Evolutionary conservation across 805 yeast genomes (phyloP).

Genomic region (Vanderwaltozyma verrucispora): DNA sequence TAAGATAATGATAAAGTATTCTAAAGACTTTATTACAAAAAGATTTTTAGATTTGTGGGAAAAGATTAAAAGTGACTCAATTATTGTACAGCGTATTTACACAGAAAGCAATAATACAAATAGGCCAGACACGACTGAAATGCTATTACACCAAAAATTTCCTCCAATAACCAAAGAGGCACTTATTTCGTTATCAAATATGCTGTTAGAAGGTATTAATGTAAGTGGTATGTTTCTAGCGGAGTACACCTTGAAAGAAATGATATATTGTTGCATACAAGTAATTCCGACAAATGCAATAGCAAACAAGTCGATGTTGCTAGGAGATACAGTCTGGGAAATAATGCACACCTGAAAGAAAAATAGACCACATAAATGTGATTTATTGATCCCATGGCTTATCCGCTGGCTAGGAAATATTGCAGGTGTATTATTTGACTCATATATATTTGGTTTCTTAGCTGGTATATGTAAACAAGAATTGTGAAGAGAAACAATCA

Average conservation of each 20-base stretch:
- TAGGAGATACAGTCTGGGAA: conserved; percentile 19
- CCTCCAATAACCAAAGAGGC: conserved; percentile 19
- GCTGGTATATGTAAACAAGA: conserved; percentile 39
- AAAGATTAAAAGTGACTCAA: conserved; percentile 8
- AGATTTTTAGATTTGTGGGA: conserved; percentile 24
- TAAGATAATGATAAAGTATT: conserved; percentile 10
- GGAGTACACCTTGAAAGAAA: conserved; percentile 15
- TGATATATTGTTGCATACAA: conserved; percentile 16
- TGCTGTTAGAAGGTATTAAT: conserved; percentile 20
- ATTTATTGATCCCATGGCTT: conserved; percentile 53
- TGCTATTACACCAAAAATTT: conserved; percentile 5
- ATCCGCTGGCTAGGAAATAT: conserved; percentile 60
- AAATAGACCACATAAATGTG: too few relatives aligned
- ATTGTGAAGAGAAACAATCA: conserved; percentile 38
- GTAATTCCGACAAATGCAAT: conserved; percentile 14
- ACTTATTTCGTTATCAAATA: conserved; percentile 10
- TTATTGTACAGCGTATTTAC: too few relatives aligned
- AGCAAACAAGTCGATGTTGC: conserved; percentile 9
- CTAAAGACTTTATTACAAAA: conserved; percentile 21
- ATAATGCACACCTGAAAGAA: not conserved
- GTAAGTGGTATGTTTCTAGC: conserved; percentile 15
- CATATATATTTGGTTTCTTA: conserved; percentile 50
- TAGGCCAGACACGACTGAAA: not conserved
- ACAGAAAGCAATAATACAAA: not conserved
- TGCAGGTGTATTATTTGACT: conserved; percentile 53